Evolutionary conservation across 164 flowering plant species (phyloP).

Genomic region (Dillenia suffruticosa): DNA sequence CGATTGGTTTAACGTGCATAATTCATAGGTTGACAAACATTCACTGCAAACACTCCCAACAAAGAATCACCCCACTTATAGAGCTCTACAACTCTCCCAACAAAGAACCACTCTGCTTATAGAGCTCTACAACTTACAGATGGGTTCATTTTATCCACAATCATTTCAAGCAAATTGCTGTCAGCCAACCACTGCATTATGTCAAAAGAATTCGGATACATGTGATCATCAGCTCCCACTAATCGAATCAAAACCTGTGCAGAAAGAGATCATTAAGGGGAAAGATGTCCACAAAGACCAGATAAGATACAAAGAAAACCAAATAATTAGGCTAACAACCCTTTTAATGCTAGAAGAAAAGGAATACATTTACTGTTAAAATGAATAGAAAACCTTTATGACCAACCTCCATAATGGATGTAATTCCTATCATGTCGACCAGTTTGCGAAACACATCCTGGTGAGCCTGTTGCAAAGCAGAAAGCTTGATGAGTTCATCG

Average conservation of each 20-base stretch:
- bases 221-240: constrained; percentile 91
- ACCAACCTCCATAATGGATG: constrained; percentile 97
- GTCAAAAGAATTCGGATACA: constrained; percentile 79
- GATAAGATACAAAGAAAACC: neutral
- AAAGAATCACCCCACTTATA: no score
- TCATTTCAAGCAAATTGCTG: constrained; percentile 91
- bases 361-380: no score
- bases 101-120: no score
- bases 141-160: constrained; percentile 86
- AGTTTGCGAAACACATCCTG: constrained; percentile 70
- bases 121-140: constrained; percentile 50
- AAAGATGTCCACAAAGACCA: neutral
- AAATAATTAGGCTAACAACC: neutral
- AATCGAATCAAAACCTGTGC: constrained; percentile 84
- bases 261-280: constrained; percentile 12
- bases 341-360: neutral
- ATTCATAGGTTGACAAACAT: no score
- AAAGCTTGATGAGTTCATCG: neutral
- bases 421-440: constrained; percentile 96
- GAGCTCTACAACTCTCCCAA: constrained; percentile 23
- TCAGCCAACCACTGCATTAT: constrained; percentile 96
- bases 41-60: no score
- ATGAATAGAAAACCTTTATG: neutral
- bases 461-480: constrained; percentile 52
- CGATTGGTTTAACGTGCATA: no score